A percentile compares a stretch with the other conserved stretches of the same genome.
Evolutionary conservation across 208 protist species (phyloP).

Genomic region (Zelonia costaricensis): DNA sequence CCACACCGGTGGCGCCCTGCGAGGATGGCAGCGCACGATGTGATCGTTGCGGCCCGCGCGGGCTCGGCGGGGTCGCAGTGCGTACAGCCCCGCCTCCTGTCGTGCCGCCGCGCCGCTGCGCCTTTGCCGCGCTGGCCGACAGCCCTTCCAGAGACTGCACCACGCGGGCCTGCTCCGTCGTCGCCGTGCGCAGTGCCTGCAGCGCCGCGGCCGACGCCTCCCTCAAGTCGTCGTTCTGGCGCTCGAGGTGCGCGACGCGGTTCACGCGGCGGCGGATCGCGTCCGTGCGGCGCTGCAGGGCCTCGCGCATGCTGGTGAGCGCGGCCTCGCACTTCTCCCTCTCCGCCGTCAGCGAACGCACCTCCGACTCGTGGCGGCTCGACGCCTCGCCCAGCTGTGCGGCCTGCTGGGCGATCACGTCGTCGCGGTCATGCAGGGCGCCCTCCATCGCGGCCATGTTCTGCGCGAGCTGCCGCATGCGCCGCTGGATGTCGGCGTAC

Average conservation of each 20-base stretch:
- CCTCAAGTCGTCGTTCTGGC: conserved; percentile 30
- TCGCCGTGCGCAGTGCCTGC: conserved; percentile 3
- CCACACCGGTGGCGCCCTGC: not conserved
- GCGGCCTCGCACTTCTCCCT: conserved; percentile 25
- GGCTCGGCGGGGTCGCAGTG: too few species aligned
- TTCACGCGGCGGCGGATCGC: conserved; percentile 59
- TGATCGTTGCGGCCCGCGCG: too few species aligned
- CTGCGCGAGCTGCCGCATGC: conserved; percentile 26
- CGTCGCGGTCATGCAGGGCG: conserved; percentile 23
- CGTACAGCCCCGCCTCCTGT: too few species aligned
- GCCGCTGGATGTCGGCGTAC: conserved; percentile 29
- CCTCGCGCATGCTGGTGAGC: conserved; percentile 13
- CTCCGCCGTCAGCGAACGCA: conserved; percentile 15
- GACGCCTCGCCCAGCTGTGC: conserved; percentile 18
- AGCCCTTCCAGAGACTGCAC: conserved; percentile 11
- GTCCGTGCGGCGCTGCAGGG: conserved; percentile 58
- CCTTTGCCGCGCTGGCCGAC: not conserved
- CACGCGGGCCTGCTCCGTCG: conserved; percentile 18
- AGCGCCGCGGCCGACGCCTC: conserved; percentile 13
- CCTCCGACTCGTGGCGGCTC: conserved; percentile 5
- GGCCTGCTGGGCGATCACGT: conserved; percentile 22
- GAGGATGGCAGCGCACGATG: too few species aligned
- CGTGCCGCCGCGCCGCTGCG: too few species aligned
- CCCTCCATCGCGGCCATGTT: conserved; percentile 32
- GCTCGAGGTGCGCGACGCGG: conserved; percentile 43